A percentile compares a stretch with the other conserved stretches of the same genome.
Evolutionary conservation across 78 protist genomes (phyloP).

Genomic region (Dictyostelium purpureum): DNA sequence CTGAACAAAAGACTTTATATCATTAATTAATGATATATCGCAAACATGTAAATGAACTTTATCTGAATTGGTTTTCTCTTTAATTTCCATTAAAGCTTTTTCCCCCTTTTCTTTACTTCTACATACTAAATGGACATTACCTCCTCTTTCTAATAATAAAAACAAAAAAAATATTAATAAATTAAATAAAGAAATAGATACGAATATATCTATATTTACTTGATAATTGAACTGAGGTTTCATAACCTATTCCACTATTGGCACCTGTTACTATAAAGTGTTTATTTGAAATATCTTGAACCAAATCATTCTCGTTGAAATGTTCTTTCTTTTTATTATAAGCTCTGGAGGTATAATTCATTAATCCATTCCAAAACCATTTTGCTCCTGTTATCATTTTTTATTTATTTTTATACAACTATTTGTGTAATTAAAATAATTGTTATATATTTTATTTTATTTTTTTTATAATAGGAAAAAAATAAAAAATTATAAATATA

Average conservation of each 20-base stretch:
- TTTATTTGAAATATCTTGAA: neutral
- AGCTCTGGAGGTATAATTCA: neutral
- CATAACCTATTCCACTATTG: conserved; percentile 46
- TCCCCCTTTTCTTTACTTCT: conserved; percentile 58
- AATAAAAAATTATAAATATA: too few relatives aligned
- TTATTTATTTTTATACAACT: neutral
- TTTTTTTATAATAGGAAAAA: too few relatives aligned
- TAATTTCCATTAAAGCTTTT: conserved; percentile 34
- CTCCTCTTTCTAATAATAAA: conserved; percentile 19
- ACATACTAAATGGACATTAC: conserved; percentile 54
- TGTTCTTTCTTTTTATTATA: neutral
- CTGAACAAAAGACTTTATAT: neutral
- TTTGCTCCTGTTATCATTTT: conserved; percentile 41
- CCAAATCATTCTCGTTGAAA: conserved; percentile 4
- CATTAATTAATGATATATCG: neutral
- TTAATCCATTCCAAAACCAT: conserved; percentile 53
- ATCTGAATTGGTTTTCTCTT: neutral
- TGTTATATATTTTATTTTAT: too few relatives aligned
- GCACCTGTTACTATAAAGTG: conserved; percentile 47
- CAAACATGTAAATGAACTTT: neutral
- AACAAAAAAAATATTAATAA: neutral
- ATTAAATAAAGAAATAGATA: neutral
- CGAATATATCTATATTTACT: neutral
- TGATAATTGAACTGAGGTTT: conserved; percentile 18
- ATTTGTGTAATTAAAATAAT: too few relatives aligned